Base-by-base conservation (phyloP, 116 monocot genomes). In the Thalassia testudinum region DNA sequence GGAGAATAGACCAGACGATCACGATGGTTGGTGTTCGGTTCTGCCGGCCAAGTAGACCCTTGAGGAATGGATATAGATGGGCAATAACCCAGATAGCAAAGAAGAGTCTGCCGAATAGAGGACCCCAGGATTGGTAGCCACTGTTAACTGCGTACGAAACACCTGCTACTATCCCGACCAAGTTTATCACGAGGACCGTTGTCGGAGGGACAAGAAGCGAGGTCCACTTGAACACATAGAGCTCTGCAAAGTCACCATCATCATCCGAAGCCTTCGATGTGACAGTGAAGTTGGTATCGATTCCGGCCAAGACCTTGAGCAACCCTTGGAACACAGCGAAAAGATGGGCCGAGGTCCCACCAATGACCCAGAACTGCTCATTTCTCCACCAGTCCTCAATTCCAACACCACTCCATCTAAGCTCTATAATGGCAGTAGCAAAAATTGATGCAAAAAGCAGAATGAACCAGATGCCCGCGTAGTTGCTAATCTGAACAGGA, bases 351-450 rank as follows among this genome's bases (percentile, higher is more conserved):
- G 73, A 73, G 7, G 74, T 74, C 8, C 74, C 74, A 28, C 74
- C 74, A 45, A 74, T 74, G 15, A 74, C 74, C 74, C 74, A 74
- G 47, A 74, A 74, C 48, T 74, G 74, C 47, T 74, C 74, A 27
- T 74, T 74, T 24, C 65, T 63, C 63, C 63, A 63, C 73, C 73
- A 73, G 25, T 73, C 73, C 20, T 73, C 73, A n/a, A 73, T 73
- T 3, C 73, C 68, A n/a, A 73, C 73, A 38, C 68, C 73, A 53
- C 73, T 73, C 73, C 73, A 73, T 30, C 67, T 42, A 0, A 73
- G 73, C 54, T 73, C 73, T 37, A 73, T 23, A 22, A 73, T 67
- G 27, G 68, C 73, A 34, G 73, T 73, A n/a, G 73, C 56, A 28
- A 73, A 68, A 20, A 73, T 73, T 26, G 73, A 73, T 1, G 27